Evolutionary conservation across 331 rosid species (phyloP), one percentile per base, ranked within the genome.

Genomic region (Quercus tomentella): DNA sequence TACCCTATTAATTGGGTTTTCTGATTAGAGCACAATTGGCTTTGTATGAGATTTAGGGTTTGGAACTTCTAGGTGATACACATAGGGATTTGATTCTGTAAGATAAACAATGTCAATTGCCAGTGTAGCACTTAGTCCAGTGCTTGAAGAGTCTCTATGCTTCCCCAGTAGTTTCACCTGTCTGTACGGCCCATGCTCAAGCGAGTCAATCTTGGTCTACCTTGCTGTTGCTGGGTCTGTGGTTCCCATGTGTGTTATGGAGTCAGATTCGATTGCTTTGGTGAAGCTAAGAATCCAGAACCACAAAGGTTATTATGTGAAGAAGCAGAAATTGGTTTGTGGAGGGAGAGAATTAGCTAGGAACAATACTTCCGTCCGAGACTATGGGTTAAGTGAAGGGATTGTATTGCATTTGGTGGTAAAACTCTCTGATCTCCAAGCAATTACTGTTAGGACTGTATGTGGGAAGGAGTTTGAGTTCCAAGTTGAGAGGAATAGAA

Each of bases 301-400:
- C 70, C 84, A 67, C 22, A 81, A 84, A 74, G 93, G 97, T 0
- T 88, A 84, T 79, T 88, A 87, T 63, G 94, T 88, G 28, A 88
- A 83, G 87, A 88, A 90, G 52, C 92, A 86, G 84, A 92, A 88
- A 75, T 80, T 92, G 76, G 88, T 92, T 75, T 87, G 82, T 79
- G 93, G 86, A 72, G 97, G 97, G 60, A 87, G 90, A 83, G 97
- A 92, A 57, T 82, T 92, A 88, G 88, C 94, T 65, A 88, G 87
- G 78, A 80, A 86, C 76, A 79, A 80, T 74, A 86, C 91, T 33
- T 77, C 90, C 70, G 78, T 92, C 37, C 78, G 79, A 17, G 97
- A 92, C 81, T 90, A 92, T 82, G 97, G 94, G 60, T 87, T 92
- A 37, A 82, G 85, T 67, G 88, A 90, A 81, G 94, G 94, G 76